Conservation (phyloP, 192 early-diverging fungal species). For the Coemansia sp. region DNA sequence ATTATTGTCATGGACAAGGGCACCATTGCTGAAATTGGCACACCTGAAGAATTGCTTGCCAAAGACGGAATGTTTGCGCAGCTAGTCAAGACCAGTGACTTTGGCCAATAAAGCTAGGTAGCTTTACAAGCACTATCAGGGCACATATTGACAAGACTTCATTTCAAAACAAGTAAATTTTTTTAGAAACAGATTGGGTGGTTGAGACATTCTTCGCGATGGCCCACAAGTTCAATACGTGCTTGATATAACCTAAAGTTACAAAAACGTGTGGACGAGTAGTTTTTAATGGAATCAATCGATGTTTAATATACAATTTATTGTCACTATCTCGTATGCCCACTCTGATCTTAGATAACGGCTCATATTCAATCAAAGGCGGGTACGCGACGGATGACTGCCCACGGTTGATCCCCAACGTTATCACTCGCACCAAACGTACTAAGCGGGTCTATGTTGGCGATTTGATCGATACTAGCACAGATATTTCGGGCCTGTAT, state of each 20-base stretch:
- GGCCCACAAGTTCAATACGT: constrained; percentile 1
- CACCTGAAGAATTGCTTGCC: constrained; percentile 60
- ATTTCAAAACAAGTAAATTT: not conserved
- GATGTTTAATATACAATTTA: not conserved
- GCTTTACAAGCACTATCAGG: not conserved
- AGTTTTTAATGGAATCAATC: not conserved
- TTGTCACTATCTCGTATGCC: constrained; percentile 16
- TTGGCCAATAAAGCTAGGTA: constrained; percentile 1
- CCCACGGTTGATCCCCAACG: constrained; percentile 31
- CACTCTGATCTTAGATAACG: constrained; percentile 72
- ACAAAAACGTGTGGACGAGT: not conserved
- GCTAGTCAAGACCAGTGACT: constrained; percentile 26
- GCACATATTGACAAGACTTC: not conserved
- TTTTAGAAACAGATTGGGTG: not conserved
- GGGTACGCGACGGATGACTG: constrained; percentile 45
- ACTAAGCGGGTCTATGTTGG: constrained; percentile 68
- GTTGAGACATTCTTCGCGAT: not conserved
- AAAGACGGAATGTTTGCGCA: constrained; percentile 36
- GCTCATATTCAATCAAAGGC: constrained; percentile 67
- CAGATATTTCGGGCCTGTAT: constrained; percentile 73
- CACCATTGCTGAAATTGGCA: constrained; percentile 63
- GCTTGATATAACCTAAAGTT: not conserved
- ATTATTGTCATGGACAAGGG: constrained; percentile 78
- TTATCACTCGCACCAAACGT: constrained; percentile 54
- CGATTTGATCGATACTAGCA: constrained; percentile 65